Conservation (phyloP, 371 early-diverging fungal genomes). For the Mortierella sp. region DNA sequence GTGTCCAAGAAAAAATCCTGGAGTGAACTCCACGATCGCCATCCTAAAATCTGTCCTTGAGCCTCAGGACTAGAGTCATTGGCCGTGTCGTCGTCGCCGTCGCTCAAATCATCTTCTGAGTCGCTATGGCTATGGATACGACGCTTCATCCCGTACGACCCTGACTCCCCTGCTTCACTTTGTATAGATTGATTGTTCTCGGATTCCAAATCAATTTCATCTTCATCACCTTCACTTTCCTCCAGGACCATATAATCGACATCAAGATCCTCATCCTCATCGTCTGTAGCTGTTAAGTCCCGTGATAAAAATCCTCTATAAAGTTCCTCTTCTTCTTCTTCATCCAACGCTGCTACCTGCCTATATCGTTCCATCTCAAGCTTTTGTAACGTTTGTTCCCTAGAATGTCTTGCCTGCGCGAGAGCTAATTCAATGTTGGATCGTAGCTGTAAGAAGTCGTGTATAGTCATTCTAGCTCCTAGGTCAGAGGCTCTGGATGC, state of each 20-base stretch:
- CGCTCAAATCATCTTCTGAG: slow-evolving; percentile 6
- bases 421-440: slow-evolving; percentile 30
- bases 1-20: slow-evolving; percentile 56
- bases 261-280: slow-evolving; percentile 44
- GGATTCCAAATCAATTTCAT: slow-evolving; percentile 2
- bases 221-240: slow-evolving; percentile 13
- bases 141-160: slow-evolving; percentile 29
- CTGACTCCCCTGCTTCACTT: background rate
- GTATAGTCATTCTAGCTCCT: slow-evolving; percentile 28
- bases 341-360: slow-evolving; percentile 20
- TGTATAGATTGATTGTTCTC: background rate
- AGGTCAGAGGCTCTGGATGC: background rate
- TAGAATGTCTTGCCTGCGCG: slow-evolving; percentile 23
- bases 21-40: slow-evolving; percentile 31
- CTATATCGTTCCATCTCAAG: slow-evolving; percentile 8
- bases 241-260: slow-evolving; percentile 28
- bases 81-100: background rate
- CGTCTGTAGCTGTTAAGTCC: slow-evolving; percentile 42
- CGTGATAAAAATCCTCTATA: slow-evolving; percentile 36
- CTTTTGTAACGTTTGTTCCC: background rate
- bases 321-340: slow-evolving; percentile 45
- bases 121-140: slow-evolving; percentile 8
- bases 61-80: background rate
- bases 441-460: slow-evolving; percentile 38
- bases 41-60: background rate